Conservation (phyloP, 352 stramenopile species). For the Pythium rhizo-oryzae region DNA sequence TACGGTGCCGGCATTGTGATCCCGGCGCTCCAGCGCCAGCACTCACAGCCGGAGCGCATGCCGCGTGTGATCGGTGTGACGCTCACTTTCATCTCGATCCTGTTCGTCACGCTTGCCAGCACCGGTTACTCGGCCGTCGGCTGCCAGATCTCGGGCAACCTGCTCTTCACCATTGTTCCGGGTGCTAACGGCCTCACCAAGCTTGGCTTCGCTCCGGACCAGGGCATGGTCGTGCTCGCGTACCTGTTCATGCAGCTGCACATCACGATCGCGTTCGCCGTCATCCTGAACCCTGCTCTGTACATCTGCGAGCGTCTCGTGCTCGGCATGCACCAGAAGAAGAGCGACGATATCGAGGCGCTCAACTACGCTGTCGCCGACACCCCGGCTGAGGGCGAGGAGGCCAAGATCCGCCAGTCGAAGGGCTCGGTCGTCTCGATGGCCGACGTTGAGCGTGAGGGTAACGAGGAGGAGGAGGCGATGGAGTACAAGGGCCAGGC, state of each 20-base stretch:
- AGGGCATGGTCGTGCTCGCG: conserved; percentile 47
- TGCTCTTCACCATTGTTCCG: conserved; percentile 40
- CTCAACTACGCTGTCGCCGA: conserved; percentile 25
- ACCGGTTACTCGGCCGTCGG: conserved; percentile 8
- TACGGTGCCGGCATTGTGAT: conserved; percentile 14
- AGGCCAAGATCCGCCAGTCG: conserved; percentile 13
- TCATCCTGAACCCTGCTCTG: conserved; percentile 54
- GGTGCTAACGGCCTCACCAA: conserved; percentile 31
- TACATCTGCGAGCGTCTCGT: conserved; percentile 62
- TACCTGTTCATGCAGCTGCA: conserved; percentile 67
- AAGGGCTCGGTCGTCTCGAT: conserved; percentile 24
- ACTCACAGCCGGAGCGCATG: conserved; percentile 3
- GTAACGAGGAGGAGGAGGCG: conserved; percentile 26
- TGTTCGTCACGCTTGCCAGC: conserved; percentile 6
- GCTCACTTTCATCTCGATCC: conserved; percentile 8
- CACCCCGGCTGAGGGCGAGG: conserved; percentile 23
- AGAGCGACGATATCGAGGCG: conserved; percentile 34
- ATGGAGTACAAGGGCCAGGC: conserved; percentile 48
- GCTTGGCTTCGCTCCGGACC: conserved; percentile 51
- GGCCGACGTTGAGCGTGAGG: conserved; percentile 37
- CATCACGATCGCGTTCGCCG: conserved; percentile 24
- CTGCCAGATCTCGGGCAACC: conserved; percentile 18
- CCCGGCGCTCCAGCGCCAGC: conserved; percentile 11
- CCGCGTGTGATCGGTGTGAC: conserved; percentile 6
- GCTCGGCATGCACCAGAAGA: conserved; percentile 64